These are phyloP conservation scores for Colletotrichum sp. DNA, from an alignment of 2,329 filamentous ascomycete species.

Conservation along the genomic window DNA sequence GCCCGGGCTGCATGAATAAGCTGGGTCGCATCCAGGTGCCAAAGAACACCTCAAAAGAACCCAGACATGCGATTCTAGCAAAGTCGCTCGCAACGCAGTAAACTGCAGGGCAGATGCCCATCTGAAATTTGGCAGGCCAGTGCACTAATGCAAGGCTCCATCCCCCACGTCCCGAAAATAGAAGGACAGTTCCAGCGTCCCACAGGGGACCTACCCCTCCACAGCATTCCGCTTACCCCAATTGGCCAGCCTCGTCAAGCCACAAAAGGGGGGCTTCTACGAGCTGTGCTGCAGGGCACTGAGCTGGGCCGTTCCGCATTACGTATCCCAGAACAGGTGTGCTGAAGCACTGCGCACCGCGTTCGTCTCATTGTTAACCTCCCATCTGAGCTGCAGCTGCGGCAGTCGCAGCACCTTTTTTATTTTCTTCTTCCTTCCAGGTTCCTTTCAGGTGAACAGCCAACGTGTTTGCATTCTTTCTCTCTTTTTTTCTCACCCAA, in stretches of 20 bases:
- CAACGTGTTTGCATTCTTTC: neutral
- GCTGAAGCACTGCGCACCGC: neutral
- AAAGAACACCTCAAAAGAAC: neutral
- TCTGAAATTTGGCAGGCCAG: neutral
- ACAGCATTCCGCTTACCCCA: neutral
- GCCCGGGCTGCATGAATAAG: neutral
- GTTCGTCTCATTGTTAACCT: slow-evolving; percentile 1
- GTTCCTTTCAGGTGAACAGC: neutral
- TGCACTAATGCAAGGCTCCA: slow-evolving; percentile 16
- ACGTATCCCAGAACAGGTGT: slow-evolving; percentile 17
- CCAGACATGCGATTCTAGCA: neutral
- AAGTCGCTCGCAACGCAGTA: neutral
- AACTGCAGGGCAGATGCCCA: neutral
- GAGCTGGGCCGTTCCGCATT: slow-evolving; percentile 10
- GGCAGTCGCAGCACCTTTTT: neutral
- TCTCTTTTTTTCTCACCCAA: neutral
- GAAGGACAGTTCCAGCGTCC: neutral
- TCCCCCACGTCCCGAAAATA: slow-evolving; percentile 14
- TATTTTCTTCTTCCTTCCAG: neutral
- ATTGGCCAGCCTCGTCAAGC: slow-evolving; percentile 16
- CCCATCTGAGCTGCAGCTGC: slow-evolving; percentile 8
- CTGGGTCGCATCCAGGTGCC: neutral
- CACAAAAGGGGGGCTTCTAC: neutral
- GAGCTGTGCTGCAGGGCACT: neutral
- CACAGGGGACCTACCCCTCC: slow-evolving; percentile 4